Evolutionary conservation across 495 filamentous ascomycete genomes (phyloP).

Genomic region (Copromyces sp.): DNA sequence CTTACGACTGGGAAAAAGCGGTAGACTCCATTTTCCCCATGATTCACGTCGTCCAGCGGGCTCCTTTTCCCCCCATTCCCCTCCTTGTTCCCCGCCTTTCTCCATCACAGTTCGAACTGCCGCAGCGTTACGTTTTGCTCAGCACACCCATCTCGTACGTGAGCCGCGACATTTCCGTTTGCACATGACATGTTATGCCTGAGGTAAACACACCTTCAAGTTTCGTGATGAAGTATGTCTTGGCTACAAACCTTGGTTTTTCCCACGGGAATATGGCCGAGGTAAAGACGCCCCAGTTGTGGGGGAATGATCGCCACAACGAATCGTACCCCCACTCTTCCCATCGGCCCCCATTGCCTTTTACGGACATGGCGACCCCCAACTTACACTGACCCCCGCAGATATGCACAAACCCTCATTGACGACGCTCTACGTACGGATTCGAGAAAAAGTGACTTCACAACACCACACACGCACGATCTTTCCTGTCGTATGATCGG

Average conservation of each 20-base stretch:
- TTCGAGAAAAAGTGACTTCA: background rate
- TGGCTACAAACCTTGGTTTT: background rate
- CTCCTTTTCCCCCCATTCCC: background rate
- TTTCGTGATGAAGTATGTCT: background rate
- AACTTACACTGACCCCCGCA: background rate
- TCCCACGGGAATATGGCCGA: background rate
- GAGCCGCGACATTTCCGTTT: background rate
- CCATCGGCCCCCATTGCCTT: background rate
- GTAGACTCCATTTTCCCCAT: background rate
- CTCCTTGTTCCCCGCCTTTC: background rate
- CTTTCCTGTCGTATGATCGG: background rate
- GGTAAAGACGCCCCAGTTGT: background rate
- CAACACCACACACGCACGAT: background rate
- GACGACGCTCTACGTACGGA: background rate
- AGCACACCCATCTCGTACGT: background rate
- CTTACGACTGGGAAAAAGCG: too few relatives aligned
- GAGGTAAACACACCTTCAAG: background rate
- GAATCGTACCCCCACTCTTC: background rate
- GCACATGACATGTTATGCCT: background rate
- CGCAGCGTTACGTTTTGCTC: background rate
- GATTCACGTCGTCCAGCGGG: background rate
- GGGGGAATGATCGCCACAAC: background rate
- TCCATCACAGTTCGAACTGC: background rate
- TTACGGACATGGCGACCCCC: background rate
- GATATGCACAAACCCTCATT: background rate